Conservation (phyloP, 306 rosid species). For the Castanea mollissima region DNA sequence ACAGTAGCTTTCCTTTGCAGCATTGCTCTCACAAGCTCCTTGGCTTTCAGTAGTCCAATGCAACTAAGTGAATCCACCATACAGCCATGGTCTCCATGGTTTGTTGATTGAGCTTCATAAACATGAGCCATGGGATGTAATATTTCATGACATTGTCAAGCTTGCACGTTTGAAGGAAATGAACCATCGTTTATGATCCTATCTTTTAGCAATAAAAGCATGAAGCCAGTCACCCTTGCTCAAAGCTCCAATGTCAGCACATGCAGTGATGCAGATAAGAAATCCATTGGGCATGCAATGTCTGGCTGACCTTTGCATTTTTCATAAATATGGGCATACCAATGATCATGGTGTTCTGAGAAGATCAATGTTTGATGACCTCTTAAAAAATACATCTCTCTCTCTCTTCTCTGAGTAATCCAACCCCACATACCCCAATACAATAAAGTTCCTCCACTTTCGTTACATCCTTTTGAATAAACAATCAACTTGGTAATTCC, state of each 20-base stretch:
- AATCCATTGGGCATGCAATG: too few relatives aligned
- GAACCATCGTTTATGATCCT: background rate
- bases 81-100: background rate
- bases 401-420: too few relatives aligned
- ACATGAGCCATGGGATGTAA: background rate
- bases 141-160: too few relatives aligned
- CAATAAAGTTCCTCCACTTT: background rate
- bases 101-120: background rate
- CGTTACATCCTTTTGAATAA: background rate
- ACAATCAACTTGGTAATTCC: background rate
- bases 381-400: background rate
- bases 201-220: background rate
- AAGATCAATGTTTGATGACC: background rate
- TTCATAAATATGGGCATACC: background rate
- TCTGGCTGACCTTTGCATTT: too few relatives aligned
- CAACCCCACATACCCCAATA: background rate
- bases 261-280: background rate
- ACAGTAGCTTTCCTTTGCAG: background rate
- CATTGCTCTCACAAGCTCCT: background rate
- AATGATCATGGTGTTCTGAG: background rate
- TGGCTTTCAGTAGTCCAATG: background rate
- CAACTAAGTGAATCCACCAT: background rate
- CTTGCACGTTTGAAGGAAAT: background rate
- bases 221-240: background rate
- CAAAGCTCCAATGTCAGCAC: background rate